These are phyloP conservation scores for Scytalidium lignicola DNA, from an alignment of 2,329 filamentous ascomycete genomes.

Conservation along the genomic window DNA sequence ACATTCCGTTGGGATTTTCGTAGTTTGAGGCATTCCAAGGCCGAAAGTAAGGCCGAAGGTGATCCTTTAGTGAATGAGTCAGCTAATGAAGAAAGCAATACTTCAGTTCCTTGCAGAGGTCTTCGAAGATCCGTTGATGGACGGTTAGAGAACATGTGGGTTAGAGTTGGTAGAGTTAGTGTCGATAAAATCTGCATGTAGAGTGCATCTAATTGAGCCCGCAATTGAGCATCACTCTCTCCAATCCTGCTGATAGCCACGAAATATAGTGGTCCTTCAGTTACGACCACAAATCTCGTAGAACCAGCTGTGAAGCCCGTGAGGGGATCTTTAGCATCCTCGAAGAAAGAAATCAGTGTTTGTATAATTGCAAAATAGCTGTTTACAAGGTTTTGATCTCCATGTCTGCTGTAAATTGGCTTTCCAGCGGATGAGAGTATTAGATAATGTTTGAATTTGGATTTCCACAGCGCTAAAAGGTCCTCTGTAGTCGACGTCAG, in stretches of 20 bases:
- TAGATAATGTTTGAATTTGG: conserved; percentile 94
- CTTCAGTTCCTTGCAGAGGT: conserved; percentile 86
- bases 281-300: conserved; percentile 79
- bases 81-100: conserved; percentile 82
- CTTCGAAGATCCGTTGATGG: conserved; percentile 92
- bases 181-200: conserved; percentile 99
- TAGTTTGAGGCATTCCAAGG: conserved; percentile 88
- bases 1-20: conserved; percentile 79
- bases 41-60: conserved; percentile 79
- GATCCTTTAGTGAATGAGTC: conserved; percentile 95
- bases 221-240: conserved; percentile 87
- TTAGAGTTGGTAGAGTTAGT: conserved; percentile 80
- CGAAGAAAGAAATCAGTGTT: conserved; percentile 96
- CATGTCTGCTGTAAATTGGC: conserved; percentile 93
- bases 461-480: conserved; percentile 69
- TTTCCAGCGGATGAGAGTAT: conserved; percentile 95
- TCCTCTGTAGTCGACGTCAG: conserved; percentile 24
- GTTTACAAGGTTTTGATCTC: conserved; percentile 83
- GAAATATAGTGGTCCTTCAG: conserved; percentile 83
- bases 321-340: conserved; percentile 71
- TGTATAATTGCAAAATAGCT: conserved; percentile 93
- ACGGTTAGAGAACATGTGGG: conserved; percentile 79
- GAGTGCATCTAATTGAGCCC: conserved; percentile 81
- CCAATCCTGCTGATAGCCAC: conserved; percentile 87
- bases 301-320: conserved; percentile 82